phyloP scores from a whole-genome alignment of 164 flowering plant species.

The Piper betle region DNA sequence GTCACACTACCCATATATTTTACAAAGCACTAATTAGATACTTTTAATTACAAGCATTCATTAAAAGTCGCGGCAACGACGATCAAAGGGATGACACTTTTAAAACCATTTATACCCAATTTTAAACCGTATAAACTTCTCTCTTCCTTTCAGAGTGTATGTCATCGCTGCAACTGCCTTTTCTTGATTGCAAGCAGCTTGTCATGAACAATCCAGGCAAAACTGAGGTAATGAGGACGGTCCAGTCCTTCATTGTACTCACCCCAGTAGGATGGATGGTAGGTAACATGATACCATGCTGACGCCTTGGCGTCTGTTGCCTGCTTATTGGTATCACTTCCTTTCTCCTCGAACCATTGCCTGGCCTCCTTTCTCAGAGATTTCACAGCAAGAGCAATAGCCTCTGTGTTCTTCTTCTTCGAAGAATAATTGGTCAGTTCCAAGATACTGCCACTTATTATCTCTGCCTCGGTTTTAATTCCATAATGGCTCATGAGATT shows the following conservation, averaged over 20 bases:
- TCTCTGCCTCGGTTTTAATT: constrained; percentile 62
- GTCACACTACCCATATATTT: no score
- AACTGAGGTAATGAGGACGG: constrained; percentile 58
- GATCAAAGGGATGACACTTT: no score
- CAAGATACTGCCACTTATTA: constrained; percentile 55
- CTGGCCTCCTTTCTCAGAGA: constrained; percentile 64
- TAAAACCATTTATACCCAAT: no score
- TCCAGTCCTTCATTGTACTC: constrained; percentile 35
- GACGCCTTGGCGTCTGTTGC: constrained; percentile 55
- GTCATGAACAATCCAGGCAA: constrained; percentile 82
- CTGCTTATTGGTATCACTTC: constrained; percentile 6
- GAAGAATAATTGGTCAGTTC: constrained; percentile 37
- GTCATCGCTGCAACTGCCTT: background rate
- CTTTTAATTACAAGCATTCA: no score
- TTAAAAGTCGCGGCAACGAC: no score
- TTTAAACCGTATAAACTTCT: no score
- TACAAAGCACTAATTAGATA: no score
- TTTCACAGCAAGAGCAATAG: constrained; percentile 40
- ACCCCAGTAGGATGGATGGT: constrained; percentile 59
- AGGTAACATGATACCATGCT: constrained; percentile 85
- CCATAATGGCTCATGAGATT: constrained; percentile 68
- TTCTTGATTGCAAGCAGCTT: constrained; percentile 50
- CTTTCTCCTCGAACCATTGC: constrained; percentile 38
- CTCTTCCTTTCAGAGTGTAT: background rate
- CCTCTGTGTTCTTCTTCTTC: constrained; percentile 45